Evolutionary conservation across 768 basidiomycete species (phyloP).

Genomic region (Asterophora parasitica): DNA sequence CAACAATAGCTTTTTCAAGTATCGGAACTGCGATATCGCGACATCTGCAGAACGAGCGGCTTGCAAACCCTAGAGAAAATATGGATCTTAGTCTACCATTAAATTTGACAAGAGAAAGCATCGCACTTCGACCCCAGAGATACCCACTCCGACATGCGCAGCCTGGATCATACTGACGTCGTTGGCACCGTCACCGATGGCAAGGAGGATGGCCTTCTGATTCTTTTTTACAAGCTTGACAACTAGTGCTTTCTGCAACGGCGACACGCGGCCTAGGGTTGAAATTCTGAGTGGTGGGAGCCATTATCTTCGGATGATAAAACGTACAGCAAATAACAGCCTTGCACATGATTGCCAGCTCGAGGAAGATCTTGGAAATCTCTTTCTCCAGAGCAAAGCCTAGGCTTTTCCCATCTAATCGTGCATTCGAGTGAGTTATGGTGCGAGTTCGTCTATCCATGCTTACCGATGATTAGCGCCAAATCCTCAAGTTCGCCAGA

Average conservation of each 20-base stretch:
- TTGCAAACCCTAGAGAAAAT: slow-evolving; percentile 76
- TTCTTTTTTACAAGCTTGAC: slow-evolving; percentile 99
- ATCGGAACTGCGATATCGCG: slow-evolving; percentile 97
- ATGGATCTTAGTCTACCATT: neutral
- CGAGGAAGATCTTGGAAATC: slow-evolving; percentile 83
- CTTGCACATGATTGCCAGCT: slow-evolving; percentile 96
- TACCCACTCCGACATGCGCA: slow-evolving; percentile 95
- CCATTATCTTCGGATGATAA: neutral
- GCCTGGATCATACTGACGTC: slow-evolving; percentile 99
- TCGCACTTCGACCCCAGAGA: slow-evolving; percentile 90
- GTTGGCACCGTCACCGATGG: slow-evolving; percentile 97
- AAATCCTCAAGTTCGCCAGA: slow-evolving; percentile 93
- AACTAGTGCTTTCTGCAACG: slow-evolving; percentile 93
- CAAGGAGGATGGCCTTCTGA: slow-evolving; percentile 86
- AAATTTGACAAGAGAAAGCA: neutral
- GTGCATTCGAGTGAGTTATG: slow-evolving; percentile 8
- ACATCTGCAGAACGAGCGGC: slow-evolving; percentile 97
- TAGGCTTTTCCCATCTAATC: slow-evolving; percentile 88
- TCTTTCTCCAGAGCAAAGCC: slow-evolving; percentile 92
- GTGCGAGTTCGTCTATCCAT: neutral
- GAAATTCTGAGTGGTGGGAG: slow-evolving; percentile 4
- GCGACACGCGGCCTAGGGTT: slow-evolving; percentile 84
- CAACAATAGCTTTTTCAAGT: slow-evolving; percentile 87
- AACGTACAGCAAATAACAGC: slow-evolving; percentile 94
- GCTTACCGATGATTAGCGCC: slow-evolving; percentile 84